A percentile compares a stretch with the other conserved stretches of the same genome.
Conservation (phyloP, 805 yeast species). For the Citeromyces matritensis region DNA sequence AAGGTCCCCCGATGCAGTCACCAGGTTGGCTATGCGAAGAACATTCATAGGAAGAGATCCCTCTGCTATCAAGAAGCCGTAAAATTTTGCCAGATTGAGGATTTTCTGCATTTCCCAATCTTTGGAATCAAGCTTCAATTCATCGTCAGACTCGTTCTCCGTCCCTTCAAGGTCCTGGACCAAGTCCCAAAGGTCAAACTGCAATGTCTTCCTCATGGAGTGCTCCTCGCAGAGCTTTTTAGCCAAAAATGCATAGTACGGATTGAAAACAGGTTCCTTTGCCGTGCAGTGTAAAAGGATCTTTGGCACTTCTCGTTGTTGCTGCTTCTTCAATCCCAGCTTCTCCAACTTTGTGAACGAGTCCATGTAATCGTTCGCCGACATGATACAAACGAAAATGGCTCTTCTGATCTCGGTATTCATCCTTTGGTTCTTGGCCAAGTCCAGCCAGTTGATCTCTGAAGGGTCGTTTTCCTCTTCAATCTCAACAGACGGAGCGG, state of each 20-base stretch:
- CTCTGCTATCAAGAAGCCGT: constrained; percentile 61
- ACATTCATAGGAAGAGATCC: constrained; percentile 61
- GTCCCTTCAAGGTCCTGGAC: constrained; percentile 46
- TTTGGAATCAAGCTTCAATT: constrained; percentile 22
- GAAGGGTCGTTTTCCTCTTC: constrained; percentile 35
- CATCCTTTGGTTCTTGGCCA: constrained; percentile 82
- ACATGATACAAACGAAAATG: constrained; percentile 86
- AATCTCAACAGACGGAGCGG: constrained; percentile 6
- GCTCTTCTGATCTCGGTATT: constrained; percentile 93
- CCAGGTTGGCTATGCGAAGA: constrained; percentile 57
- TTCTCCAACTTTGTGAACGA: constrained; percentile 76
- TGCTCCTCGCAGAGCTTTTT: constrained; percentile 64
- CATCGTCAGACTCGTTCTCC: constrained; percentile 28
- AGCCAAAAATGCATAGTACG: constrained; percentile 77
- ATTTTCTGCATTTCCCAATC: constrained; percentile 41
- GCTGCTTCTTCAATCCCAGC: constrained; percentile 59
- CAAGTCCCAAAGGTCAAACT: constrained; percentile 81
- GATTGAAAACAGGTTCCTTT: constrained; percentile 74
- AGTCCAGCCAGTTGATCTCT: constrained; percentile 78
- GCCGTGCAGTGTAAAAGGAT: constrained; percentile 78
- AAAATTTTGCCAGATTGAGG: constrained; percentile 68
- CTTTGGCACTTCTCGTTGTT: constrained; percentile 76
- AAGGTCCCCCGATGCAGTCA: constrained; percentile 47
- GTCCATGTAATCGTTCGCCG: constrained; percentile 84
- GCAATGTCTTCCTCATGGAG: constrained; percentile 67